A percentile compares a stretch with the other conserved stretches of the same genome.
These are phyloP conservation scores for Mrakiaceae sp. DNA, from an alignment of 1,284 basidiomycete species.

Conservation along the genomic window DNA sequence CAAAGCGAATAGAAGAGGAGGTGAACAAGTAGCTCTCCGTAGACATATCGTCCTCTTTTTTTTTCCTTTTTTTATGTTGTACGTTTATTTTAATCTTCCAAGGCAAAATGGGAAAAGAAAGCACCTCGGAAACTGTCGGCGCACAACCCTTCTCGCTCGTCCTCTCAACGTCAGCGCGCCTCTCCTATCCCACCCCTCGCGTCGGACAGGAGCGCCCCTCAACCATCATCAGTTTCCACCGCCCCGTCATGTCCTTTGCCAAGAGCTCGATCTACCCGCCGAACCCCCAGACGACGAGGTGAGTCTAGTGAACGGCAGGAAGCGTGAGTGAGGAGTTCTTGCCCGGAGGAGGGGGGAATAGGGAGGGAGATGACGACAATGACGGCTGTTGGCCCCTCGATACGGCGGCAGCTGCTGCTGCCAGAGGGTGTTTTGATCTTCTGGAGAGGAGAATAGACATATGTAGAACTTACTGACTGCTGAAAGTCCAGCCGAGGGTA, in stretches of 20 bases:
- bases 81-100: not conserved
- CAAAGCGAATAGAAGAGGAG: not conserved
- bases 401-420: not conserved
- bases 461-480: not conserved
- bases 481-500: not conserved
- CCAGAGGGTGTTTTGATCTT: not conserved
- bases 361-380: not conserved
- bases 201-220: not conserved
- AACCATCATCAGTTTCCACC: not conserved
- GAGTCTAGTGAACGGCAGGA: not conserved
- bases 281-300: conserved; percentile 2
- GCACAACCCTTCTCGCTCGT: not conserved
- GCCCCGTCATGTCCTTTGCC: not conserved
- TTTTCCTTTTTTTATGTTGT: not conserved
- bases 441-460: not conserved
- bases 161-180: too few relatives aligned
- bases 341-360: not conserved
- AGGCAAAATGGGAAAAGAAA: not conserved
- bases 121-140: not conserved
- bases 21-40: not conserved
- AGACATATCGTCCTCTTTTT: not conserved
- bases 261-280: conserved; percentile 4
- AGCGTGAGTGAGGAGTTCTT: too few relatives aligned
- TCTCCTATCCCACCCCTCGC: not conserved
- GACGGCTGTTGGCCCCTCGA: not conserved